Base-by-base conservation (phyloP, 768 basidiomycete species). In the Clathrus columnatus region DNA sequence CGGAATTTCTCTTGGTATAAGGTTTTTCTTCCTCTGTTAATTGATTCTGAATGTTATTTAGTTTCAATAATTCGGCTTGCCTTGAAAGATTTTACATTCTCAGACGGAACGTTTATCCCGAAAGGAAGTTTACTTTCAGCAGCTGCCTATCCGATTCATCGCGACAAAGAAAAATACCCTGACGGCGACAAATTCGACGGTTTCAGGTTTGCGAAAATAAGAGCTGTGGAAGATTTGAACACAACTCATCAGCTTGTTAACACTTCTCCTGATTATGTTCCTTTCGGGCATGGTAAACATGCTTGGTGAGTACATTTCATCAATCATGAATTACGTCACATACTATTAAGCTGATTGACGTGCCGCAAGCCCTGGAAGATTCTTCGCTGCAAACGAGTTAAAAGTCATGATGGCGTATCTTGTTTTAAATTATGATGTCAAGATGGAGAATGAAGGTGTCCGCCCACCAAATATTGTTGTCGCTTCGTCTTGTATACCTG, bases 81-180 rank as follows among this genome's bases (percentile, higher is more conserved):
- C 1, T 47, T 67, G 32, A 65, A 65, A 32, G 64, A 69, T 43
- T 60, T 67, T 57, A 70, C 66, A 2, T 67, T 75, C 46, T 69
- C 70, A 0, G 70, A 75, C 48, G 74, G 72, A 5, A 70, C 69
- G 0, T 56, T 68, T 20, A 57, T 73, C 23, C 73, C 72, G 0
- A 60, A 65, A 24, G 74, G 70, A 11, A 65, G 65, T 20, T 52
- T 60, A 21, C 26, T 74, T 7, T 36, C 62, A 1, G 62, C 61
- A 6, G 60, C 70, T 2, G 27, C 63, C 1, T 51, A 55, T 18
- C 62, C 62, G 16, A 51, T 44, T 11, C 61, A 58, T 20, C 18
- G 18, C 41, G 56, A 62, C 43, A 20, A 24, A 2, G 47, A 48
- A 16, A 32, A 52, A 20, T 63, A 59, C 36, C n/a, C 52, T 10